Percentiles rank a stretch among this genome's conserved stretches.
These are phyloP conservation scores for Cupressus sempervirens DNA, from an alignment of 75 land plant genomes.

Conservation along the genomic window DNA sequence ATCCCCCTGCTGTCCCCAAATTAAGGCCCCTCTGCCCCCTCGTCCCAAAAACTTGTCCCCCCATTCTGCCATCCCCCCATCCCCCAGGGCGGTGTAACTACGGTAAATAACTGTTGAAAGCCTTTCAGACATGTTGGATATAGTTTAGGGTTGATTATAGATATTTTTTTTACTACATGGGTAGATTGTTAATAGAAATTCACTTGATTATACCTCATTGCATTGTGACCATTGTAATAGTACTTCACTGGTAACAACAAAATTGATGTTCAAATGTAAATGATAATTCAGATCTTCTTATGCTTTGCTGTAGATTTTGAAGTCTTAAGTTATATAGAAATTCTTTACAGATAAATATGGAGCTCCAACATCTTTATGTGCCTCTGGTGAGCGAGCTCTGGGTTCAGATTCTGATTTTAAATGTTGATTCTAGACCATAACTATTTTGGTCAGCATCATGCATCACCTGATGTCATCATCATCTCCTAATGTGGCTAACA, in stretches of 20 bases:
- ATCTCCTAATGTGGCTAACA: background rate
- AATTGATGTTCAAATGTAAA: no score
- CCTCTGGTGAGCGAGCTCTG: background rate
- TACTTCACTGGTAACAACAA: background rate
- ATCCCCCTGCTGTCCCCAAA: no score
- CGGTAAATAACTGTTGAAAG: no score
- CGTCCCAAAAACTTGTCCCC: no score
- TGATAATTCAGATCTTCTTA: background rate
- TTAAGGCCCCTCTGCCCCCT: no score
- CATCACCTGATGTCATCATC: no score
- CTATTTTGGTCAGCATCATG: background rate
- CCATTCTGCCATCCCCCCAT: no score
- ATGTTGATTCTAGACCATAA: background rate
- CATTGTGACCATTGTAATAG: background rate
- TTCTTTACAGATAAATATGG: no score
- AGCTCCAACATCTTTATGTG: background rate
- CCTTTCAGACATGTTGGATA: background rate
- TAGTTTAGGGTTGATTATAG: background rate
- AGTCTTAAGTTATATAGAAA: background rate
- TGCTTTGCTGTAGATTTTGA: background rate
- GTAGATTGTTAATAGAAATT: no score
- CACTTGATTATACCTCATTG: no score
- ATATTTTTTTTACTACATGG: background rate
- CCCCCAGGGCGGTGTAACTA: no score
- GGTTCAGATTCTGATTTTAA: no score